These are phyloP conservation scores for Gaultheria prostrata DNA, from an alignment of 148 eudicot genomes.

Conservation along the genomic window DNA sequence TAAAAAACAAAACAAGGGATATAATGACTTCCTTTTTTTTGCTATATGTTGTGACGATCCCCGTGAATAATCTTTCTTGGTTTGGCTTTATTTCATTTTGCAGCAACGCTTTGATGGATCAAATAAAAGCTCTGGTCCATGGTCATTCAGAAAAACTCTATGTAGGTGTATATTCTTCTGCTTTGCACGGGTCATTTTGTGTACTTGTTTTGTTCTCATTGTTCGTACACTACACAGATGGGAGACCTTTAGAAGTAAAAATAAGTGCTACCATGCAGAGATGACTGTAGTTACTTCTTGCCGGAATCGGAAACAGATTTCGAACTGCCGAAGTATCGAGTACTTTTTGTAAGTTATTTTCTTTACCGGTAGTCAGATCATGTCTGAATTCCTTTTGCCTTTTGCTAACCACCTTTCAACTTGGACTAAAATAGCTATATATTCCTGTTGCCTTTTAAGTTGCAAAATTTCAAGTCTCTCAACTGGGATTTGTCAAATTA, in stretches of 20 bases:
- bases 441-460: too few species aligned
- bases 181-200: not conserved
- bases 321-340: conserved; percentile 65
- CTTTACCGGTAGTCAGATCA: not conserved
- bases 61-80: too few species aligned
- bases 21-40: too few species aligned
- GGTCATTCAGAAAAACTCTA: conserved; percentile 71
- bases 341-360: conserved; percentile 73
- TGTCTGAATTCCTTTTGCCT: not conserved
- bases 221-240: conserved; percentile 39
- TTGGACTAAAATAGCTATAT: not conserved
- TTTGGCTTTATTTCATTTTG: conserved; percentile 14
- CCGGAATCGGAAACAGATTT: conserved; percentile 50
- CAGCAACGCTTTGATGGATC: conserved; percentile 70
- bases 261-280: conserved; percentile 72
- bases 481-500: too few species aligned
- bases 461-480: too few species aligned
- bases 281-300: conserved; percentile 71
- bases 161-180: conserved; percentile 35
- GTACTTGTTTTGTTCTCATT: not conserved
- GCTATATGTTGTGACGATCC: too few species aligned
- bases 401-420: not conserved
- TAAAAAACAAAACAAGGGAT: too few species aligned
- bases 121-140: conserved; percentile 73
- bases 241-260: conserved; percentile 62